These are phyloP conservation scores for Haematococcus lacustris DNA, from an alignment of 139 green algal species.

Conservation along the genomic window DNA sequence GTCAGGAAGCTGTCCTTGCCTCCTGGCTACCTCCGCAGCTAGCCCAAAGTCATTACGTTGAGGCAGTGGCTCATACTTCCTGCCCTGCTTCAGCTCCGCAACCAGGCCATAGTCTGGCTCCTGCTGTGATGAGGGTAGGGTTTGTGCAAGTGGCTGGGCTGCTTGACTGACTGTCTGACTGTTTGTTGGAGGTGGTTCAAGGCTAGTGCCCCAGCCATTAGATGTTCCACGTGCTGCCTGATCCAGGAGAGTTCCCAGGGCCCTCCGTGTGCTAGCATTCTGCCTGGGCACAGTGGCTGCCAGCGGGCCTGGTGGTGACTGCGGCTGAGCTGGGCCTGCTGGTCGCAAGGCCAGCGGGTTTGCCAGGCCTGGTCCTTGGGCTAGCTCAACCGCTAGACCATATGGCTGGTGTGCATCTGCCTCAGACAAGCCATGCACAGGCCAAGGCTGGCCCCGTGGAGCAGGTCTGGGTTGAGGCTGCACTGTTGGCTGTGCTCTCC, in stretches of 20 bases:
- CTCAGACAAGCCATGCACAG: no score
- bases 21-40: constrained; percentile 20
- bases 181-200: no score
- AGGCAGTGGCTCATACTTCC: constrained; percentile 3
- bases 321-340: not conserved
- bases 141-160: no score
- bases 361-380: not conserved
- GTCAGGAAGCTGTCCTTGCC: no score
- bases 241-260: no score
- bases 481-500: no score
- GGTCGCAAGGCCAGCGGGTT: not conserved
- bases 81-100: constrained; percentile 17
- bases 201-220: no score
- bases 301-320: not conserved
- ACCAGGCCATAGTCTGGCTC: constrained; percentile 35
- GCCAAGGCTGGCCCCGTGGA: no score
- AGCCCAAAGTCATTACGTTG: constrained; percentile 18
- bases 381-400: not conserved
- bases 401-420: not conserved
- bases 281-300: not conserved
- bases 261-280: no score
- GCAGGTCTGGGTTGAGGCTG: no score
- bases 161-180: no score
- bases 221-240: no score
- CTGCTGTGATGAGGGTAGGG: not conserved